Conservation (phyloP, 2,329 filamentous ascomycete genomes). For the Intubia oerlemansii region DNA sequence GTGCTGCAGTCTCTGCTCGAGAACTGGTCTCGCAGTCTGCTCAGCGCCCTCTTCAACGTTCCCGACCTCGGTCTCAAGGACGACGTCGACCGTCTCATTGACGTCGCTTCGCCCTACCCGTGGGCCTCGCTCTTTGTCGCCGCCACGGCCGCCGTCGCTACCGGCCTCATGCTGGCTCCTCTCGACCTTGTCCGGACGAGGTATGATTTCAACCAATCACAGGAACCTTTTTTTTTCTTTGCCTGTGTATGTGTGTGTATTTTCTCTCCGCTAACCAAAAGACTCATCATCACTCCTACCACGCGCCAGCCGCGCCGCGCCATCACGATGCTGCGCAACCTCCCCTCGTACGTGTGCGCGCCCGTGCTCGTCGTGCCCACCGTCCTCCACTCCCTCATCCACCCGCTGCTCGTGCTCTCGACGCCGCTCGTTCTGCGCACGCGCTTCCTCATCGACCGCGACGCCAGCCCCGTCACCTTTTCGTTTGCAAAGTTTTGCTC, state of each 20-base stretch:
- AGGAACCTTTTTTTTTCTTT: conserved; percentile 18
- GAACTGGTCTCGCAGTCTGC: conserved; percentile 73
- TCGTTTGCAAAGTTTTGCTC: conserved; percentile 64
- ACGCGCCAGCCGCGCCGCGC: conserved; percentile 55
- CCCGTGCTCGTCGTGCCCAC: conserved; percentile 60
- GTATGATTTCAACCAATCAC: too few species aligned
- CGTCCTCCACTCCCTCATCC: conserved; percentile 64
- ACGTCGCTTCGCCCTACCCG: conserved; percentile 58
- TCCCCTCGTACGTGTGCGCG: conserved; percentile 59
- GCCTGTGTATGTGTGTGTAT: conserved; percentile 7
- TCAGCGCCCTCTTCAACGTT: conserved; percentile 79
- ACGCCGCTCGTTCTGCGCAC: conserved; percentile 71
- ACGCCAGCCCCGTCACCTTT: conserved; percentile 63
- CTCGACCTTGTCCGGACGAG: conserved; percentile 79
- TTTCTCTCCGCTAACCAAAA: too few species aligned
- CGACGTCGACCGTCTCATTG: conserved; percentile 53
- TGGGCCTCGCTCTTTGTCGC: conserved; percentile 60
- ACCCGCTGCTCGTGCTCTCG: conserved; percentile 62
- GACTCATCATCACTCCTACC: conserved; percentile 69
- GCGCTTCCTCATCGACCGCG: conserved; percentile 64
- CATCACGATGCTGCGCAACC: conserved; percentile 50
- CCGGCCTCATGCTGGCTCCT: conserved; percentile 64
- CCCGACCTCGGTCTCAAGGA: conserved; percentile 63
- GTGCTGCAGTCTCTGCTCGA: conserved; percentile 73
- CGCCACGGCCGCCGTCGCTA: conserved; percentile 40